Evolutionary conservation across 495 filamentous ascomycete species (phyloP).

Genomic region (Lasiosphaeria ovina): DNA sequence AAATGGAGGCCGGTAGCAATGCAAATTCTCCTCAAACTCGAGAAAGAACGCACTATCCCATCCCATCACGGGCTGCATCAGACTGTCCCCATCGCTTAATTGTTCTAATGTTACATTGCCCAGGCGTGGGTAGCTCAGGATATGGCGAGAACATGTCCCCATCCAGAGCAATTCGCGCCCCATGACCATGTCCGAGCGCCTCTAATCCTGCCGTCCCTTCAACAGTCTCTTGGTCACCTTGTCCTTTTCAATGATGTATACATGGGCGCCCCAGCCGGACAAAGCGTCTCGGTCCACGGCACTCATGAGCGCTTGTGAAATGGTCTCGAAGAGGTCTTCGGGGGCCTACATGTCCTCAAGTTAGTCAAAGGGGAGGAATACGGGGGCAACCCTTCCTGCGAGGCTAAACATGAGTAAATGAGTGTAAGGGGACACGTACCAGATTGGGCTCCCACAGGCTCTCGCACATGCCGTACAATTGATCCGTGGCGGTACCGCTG

Average conservation of each 20-base stretch:
- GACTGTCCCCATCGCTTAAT: not conserved
- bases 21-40: not conserved
- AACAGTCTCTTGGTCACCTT: constrained; percentile 98
- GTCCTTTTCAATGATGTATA: constrained; percentile 99
- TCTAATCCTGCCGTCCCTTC: constrained; percentile 73
- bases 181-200: not conserved
- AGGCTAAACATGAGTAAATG: constrained; percentile 1
- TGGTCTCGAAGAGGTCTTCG: constrained; percentile 96
- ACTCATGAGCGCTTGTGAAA: constrained; percentile 94
- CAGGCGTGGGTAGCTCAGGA: not conserved
- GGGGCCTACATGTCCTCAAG: constrained; percentile 56
- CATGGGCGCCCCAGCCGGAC: constrained; percentile 96
- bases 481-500: constrained; percentile 90
- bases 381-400: not conserved
- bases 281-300: constrained; percentile 94
- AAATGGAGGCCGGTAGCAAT: no score
- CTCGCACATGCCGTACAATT: constrained; percentile 98
- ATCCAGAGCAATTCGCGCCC: not conserved
- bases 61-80: no score
- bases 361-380: not conserved
- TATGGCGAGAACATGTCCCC: not conserved
- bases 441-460: constrained; percentile 96
- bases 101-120: not conserved
- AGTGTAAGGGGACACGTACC: constrained; percentile 51
- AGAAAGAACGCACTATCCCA: not conserved